Conservation (phyloP, 805 yeast genomes). For the Torulaspora franciscae region DNA sequence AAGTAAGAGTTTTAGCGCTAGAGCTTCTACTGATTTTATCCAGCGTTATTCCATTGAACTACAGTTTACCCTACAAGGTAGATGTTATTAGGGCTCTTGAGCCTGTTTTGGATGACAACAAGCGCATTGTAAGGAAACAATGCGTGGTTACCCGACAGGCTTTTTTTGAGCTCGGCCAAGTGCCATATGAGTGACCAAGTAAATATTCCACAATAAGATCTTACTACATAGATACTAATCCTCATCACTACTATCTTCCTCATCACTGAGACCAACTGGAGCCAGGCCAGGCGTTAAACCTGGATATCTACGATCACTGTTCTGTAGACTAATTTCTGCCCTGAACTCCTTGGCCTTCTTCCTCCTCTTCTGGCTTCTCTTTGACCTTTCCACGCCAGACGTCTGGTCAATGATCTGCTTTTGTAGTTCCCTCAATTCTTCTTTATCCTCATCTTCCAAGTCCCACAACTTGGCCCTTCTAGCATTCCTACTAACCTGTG, state of each 20-base stretch:
- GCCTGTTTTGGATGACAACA: slow-evolving; percentile 63
- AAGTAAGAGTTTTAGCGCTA: slow-evolving; percentile 54
- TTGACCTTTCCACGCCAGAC: slow-evolving; percentile 34
- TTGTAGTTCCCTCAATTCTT: slow-evolving; percentile 43
- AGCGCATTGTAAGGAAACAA: slow-evolving; percentile 66
- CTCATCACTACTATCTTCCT: slow-evolving; percentile 39
- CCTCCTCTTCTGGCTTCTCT: slow-evolving; percentile 33
- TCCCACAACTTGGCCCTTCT: slow-evolving; percentile 41
- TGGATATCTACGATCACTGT: slow-evolving; percentile 37
- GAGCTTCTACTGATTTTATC: slow-evolving; percentile 52
- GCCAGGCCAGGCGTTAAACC: slow-evolving; percentile 85
- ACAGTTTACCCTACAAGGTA: slow-evolving; percentile 49
- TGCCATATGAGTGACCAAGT: slow-evolving; percentile 31
- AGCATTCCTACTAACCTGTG: slow-evolving; percentile 37
- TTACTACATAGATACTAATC: slow-evolving; percentile 12
- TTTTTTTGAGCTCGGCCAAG: slow-evolving; percentile 52
- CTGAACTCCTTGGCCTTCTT: slow-evolving; percentile 30
- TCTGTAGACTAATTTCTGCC: slow-evolving; percentile 21
- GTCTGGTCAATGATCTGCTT: slow-evolving; percentile 42
- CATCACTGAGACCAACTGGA: slow-evolving; percentile 65
- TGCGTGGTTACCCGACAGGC: slow-evolving; percentile 78
- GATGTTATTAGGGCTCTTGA: slow-evolving; percentile 46
- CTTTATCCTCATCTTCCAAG: slow-evolving; percentile 33
- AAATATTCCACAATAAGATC: neutral
- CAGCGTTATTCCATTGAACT: slow-evolving; percentile 37